These are phyloP conservation scores for Candida mattraensis DNA, from an alignment of 805 yeast genomes.

Conservation along the genomic window DNA sequence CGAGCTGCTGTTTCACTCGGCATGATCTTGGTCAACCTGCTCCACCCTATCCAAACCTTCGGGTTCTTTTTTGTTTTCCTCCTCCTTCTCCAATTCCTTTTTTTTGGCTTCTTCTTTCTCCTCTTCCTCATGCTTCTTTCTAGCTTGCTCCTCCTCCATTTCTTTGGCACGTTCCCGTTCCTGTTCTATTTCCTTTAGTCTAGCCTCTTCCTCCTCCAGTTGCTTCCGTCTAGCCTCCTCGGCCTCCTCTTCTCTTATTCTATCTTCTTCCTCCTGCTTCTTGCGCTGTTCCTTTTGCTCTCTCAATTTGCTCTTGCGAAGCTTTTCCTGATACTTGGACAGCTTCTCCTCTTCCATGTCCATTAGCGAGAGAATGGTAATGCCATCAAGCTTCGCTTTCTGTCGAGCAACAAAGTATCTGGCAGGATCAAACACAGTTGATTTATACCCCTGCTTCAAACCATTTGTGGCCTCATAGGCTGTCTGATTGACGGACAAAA, in stretches of 20 bases:
- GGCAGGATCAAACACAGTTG: too few relatives aligned
- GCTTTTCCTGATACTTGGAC: slow-evolving; percentile 11
- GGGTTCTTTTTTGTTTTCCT: slow-evolving; percentile 3
- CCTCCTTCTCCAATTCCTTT: slow-evolving; percentile 3
- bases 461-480: slow-evolving; percentile 1
- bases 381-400: slow-evolving; percentile 2
- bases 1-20: background rate
- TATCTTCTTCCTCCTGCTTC: slow-evolving; percentile 7
- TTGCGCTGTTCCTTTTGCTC: slow-evolving; percentile 8
- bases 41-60: slow-evolving; percentile 2
- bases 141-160: slow-evolving; percentile 2
- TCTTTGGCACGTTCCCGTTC: slow-evolving; percentile 3
- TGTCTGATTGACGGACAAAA: slow-evolving; percentile 5
- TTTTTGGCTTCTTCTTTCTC: slow-evolving; percentile 4
- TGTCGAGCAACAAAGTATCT: slow-evolving; percentile 5
- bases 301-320: slow-evolving; percentile 3
- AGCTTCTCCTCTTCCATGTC: slow-evolving; percentile 13
- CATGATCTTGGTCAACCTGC: background rate
- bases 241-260: background rate
- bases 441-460: background rate
- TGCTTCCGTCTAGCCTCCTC: slow-evolving; percentile 3
- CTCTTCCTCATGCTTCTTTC: slow-evolving; percentile 3
- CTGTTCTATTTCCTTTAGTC: slow-evolving; percentile 4
- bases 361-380: slow-evolving; percentile 2
- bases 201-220: slow-evolving; percentile 4